These are phyloP conservation scores for Sporobolus alterniflorus DNA, from an alignment of 202 grass and related monocot species.

Conservation along the genomic window DNA sequence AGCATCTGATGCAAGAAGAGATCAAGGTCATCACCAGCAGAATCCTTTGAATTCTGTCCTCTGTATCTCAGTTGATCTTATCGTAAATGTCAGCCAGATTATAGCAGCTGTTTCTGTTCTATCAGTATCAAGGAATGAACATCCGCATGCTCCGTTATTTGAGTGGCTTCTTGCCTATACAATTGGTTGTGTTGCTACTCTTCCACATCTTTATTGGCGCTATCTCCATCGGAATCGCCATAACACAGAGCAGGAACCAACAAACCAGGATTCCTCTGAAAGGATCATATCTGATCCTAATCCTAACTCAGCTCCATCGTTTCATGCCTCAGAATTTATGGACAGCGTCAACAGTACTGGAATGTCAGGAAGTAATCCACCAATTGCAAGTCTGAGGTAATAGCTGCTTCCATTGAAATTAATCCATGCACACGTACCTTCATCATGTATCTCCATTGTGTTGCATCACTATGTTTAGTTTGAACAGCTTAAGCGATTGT, in stretches of 20 bases:
- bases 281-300: conserved; percentile 50
- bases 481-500: background rate
- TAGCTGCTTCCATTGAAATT: conserved; percentile 2
- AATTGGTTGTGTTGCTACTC: conserved; percentile 66
- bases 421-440: background rate
- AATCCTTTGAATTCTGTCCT: conserved; percentile 87
- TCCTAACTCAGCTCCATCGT: conserved; percentile 50
- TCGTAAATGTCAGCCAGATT: conserved; percentile 76
- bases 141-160: conserved; percentile 70
- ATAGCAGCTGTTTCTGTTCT: conserved; percentile 71
- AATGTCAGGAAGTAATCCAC: conserved; percentile 43
- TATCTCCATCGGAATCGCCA: conserved; percentile 69
- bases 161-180: conserved; percentile 83
- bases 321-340: conserved; percentile 18
- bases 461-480: background rate
- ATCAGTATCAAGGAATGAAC: conserved; percentile 68
- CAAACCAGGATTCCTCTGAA: conserved; percentile 45
- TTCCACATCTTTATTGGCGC: conserved; percentile 91
- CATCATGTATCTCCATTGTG: background rate
- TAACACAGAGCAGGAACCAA: conserved; percentile 43
- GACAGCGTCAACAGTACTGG: conserved; percentile 28
- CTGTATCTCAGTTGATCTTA: conserved; percentile 82
- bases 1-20: conserved; percentile 46
- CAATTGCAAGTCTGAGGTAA: conserved; percentile 73
- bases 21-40: conserved; percentile 55